A percentile compares a stretch with the other conserved stretches of the same genome.
Evolutionary conservation across 371 early-diverging fungal genomes (phyloP).

Genomic region (Apophysomyces trapeziformis): DNA sequence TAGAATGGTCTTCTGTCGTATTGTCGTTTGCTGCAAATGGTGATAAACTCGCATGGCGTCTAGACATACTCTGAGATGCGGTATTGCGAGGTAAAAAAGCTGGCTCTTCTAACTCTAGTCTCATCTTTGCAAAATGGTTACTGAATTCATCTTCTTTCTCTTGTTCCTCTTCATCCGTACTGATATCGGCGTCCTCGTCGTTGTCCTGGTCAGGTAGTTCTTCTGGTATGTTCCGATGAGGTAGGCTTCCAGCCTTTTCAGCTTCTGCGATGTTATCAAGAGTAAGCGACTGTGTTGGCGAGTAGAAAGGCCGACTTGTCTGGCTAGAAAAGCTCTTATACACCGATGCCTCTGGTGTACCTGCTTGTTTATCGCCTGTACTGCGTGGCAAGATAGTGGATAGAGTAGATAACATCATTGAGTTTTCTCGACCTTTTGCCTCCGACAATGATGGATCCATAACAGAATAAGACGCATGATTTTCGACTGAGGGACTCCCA

Average conservation of each 20-base stretch:
- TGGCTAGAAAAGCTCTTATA: conserved; percentile 25
- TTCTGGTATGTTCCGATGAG: background rate
- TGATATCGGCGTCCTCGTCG: conserved; percentile 5
- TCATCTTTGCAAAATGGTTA: conserved; percentile 37
- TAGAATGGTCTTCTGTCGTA: background rate
- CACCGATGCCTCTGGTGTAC: conserved; percentile 12
- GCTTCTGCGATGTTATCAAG: background rate
- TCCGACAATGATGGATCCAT: background rate
- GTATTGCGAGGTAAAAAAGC: conserved; percentile 37
- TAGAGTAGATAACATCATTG: conserved; percentile 36
- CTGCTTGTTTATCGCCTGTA: background rate
- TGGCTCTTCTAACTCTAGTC: conserved; percentile 40
- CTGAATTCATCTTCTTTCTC: conserved; percentile 31
- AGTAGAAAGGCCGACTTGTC: conserved; percentile 19
- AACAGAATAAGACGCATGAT: background rate
- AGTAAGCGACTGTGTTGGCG: conserved; percentile 15
- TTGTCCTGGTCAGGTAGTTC: conserved; percentile 8
- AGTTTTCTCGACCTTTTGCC: conserved; percentile 12
- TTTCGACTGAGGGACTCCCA: background rate
- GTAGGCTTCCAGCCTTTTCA: background rate
- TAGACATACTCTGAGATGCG: conserved; percentile 12
- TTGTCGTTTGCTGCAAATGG: conserved; percentile 21
- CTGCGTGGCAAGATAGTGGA: conserved; percentile 31
- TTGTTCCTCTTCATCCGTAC: conserved; percentile 17
- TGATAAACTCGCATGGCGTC: conserved; percentile 1